These are phyloP conservation scores for Ilyonectria sp. DNA, from an alignment of 2,329 filamentous ascomycete species.

Conservation along the genomic window DNA sequence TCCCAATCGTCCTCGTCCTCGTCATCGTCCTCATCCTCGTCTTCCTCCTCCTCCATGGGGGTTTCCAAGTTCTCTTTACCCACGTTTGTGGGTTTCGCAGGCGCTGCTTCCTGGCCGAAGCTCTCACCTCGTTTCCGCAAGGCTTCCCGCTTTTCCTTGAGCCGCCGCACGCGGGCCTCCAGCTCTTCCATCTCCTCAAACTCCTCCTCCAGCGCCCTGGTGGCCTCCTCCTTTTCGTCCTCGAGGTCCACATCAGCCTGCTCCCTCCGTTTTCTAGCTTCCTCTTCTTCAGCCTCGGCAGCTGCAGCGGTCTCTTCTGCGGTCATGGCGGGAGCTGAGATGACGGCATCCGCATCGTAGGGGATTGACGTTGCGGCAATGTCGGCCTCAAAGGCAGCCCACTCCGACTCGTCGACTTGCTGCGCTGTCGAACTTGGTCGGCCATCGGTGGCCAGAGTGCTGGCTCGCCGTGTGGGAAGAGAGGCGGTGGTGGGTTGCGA, in stretches of 20 bases:
- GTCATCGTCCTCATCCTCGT: conserved; percentile 63
- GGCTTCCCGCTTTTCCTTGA: conserved; percentile 81
- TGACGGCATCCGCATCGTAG: conserved; percentile 68
- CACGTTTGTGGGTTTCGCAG: conserved; percentile 33
- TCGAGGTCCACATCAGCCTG: conserved; percentile 70
- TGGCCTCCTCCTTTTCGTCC: conserved; percentile 83
- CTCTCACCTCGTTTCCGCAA: conserved; percentile 62
- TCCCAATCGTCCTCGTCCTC: conserved; percentile 71
- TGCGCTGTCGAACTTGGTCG: conserved; percentile 36
- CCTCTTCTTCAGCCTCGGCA: conserved; percentile 64
- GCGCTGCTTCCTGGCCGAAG: conserved; percentile 47
- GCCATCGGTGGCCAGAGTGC: conserved; percentile 38
- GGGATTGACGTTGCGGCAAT: conserved; percentile 68
- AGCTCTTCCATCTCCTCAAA: conserved; percentile 88
- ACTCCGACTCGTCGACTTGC: conserved; percentile 80
- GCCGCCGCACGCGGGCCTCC: conserved; percentile 77
- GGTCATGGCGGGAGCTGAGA: conserved; percentile 78
- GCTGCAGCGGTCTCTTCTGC: conserved; percentile 73
- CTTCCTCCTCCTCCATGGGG: conserved; percentile 52
- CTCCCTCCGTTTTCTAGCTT: conserved; percentile 67
- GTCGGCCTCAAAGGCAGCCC: conserved; percentile 90
- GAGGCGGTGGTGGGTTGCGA: conserved; percentile 43
- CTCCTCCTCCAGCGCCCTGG: conserved; percentile 80
- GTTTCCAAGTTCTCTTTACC: conserved; percentile 51
- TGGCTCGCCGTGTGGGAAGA: conserved; percentile 51